These are phyloP conservation scores for Penicillium atrosanguineum DNA, from an alignment of 495 filamentous ascomycete species.

Conservation along the genomic window DNA sequence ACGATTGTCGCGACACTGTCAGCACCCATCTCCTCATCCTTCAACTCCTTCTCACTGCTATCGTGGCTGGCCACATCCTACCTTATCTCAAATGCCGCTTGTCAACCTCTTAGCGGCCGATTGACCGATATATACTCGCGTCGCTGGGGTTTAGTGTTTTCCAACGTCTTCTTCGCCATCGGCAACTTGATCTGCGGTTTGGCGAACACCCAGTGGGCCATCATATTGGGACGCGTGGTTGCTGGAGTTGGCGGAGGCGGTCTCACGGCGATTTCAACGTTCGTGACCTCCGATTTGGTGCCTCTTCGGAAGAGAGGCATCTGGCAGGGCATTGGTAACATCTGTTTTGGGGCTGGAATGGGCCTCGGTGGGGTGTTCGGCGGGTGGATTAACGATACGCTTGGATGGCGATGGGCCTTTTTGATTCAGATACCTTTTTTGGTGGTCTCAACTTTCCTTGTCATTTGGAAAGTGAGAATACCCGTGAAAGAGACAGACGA, in stretches of 20 bases:
- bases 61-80: conserved; percentile 92
- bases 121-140: conserved; percentile 88
- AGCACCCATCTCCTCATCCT: conserved; percentile 81
- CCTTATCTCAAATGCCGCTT: conserved; percentile 85
- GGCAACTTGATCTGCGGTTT: conserved; percentile 88
- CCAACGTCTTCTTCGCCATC: conserved; percentile 73
- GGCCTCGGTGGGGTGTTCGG: conserved; percentile 61
- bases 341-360: conserved; percentile 72
- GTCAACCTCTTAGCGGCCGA: conserved; percentile 79
- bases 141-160: conserved; percentile 71
- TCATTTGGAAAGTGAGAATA: conserved; percentile 65
- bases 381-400: conserved; percentile 74
- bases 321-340: conserved; percentile 83
- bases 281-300: conserved; percentile 78
- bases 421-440: conserved; percentile 70
- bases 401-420: conserved; percentile 78
- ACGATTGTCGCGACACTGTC: conserved; percentile 85
- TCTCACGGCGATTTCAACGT: conserved; percentile 75
- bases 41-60: conserved; percentile 76
- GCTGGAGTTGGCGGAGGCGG: conserved; percentile 87
- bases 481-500: conserved; percentile 68
- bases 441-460: conserved; percentile 63
- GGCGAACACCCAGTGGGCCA: conserved; percentile 62
- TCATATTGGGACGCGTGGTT: conserved; percentile 77
- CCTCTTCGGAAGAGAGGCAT: conserved; percentile 79